Percentiles rank a stretch among this genome's conserved stretches.
Conservation (phyloP, 2,329 filamentous ascomycete species). For the Scytalidium lignicola region DNA sequence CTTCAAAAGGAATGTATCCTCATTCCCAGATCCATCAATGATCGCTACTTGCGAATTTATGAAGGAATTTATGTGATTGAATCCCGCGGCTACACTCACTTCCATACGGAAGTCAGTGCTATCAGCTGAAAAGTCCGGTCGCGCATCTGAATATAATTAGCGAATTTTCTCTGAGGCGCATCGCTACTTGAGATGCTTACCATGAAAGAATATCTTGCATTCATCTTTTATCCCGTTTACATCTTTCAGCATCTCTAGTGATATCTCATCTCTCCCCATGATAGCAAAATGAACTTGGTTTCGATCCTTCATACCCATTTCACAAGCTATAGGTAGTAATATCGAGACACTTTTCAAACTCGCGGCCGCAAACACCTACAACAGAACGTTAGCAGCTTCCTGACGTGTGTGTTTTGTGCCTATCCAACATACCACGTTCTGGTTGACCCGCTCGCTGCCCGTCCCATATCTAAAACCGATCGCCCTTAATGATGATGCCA, state of each 20-base stretch:
- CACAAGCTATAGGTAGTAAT: constrained; percentile 77
- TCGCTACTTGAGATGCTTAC: constrained; percentile 20
- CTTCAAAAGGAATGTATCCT: constrained; percentile 64
- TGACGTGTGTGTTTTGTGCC: background rate
- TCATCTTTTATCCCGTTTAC: constrained; percentile 72
- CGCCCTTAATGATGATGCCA: constrained; percentile 58
- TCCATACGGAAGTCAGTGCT: constrained; percentile 69
- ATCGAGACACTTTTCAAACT: constrained; percentile 67
- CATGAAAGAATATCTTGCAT: constrained; percentile 62
- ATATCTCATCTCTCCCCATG: constrained; percentile 67
- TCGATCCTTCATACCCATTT: constrained; percentile 66
- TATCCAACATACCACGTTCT: constrained; percentile 58
- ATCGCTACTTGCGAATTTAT: constrained; percentile 73
- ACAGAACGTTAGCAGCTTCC: constrained; percentile 7
- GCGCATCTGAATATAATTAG: constrained; percentile 53
- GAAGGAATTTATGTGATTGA: constrained; percentile 68
- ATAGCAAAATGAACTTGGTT: constrained; percentile 80
- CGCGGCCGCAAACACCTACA: constrained; percentile 65
- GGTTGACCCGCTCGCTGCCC: constrained; percentile 48
- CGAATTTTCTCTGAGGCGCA: constrained; percentile 1
- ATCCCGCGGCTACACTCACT: constrained; percentile 55
- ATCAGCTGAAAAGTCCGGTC: constrained; percentile 65
- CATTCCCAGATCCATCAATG: constrained; percentile 60
- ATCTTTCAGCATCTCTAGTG: constrained; percentile 61
- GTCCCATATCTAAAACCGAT: constrained; percentile 43